Evolutionary conservation across 2,329 filamentous ascomycete species (phyloP).

Genomic region (Cordyceps tenuipes): DNA sequence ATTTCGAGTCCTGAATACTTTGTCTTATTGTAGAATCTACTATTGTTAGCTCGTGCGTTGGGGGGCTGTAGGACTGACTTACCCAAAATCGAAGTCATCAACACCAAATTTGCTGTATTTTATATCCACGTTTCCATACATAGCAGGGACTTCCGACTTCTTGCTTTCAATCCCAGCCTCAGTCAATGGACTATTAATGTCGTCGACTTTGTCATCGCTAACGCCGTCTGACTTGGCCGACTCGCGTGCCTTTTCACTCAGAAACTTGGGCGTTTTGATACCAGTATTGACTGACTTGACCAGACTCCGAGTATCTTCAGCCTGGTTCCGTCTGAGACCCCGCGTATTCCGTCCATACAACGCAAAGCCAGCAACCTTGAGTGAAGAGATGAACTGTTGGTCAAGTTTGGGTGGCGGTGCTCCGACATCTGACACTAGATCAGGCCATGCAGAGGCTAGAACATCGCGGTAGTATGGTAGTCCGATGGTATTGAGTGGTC

Average conservation of each 20-base stretch:
- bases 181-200: conserved; percentile 57
- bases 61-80: conserved; percentile 24
- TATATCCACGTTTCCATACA: conserved; percentile 93
- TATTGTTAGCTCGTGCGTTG: conserved; percentile 14
- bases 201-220: conserved; percentile 39
- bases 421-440: conserved; percentile 76
- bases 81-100: conserved; percentile 98
- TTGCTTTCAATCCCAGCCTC: conserved; percentile 63
- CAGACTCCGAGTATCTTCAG: conserved; percentile 62
- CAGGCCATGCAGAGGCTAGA: conserved; percentile 84
- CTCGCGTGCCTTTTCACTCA: conserved; percentile 86
- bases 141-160: conserved; percentile 73
- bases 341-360: conserved; percentile 70
- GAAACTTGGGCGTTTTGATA: conserved; percentile 75
- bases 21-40: conserved; percentile 89
- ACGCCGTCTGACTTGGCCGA: conserved; percentile 38
- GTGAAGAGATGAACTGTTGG: conserved; percentile 54
- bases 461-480: conserved; percentile 90
- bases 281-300: conserved; percentile 51
- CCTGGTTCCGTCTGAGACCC: conserved; percentile 69
- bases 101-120: conserved; percentile 98
- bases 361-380: conserved; percentile 67
- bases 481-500: conserved; percentile 75
- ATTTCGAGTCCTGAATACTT: conserved; percentile 87
- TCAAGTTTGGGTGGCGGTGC: conserved; percentile 73